Evolutionary conservation across 2,329 filamentous ascomycete species (phyloP), one percentile per base, ranked within the genome.

Genomic region (Zalaria obscura): DNA sequence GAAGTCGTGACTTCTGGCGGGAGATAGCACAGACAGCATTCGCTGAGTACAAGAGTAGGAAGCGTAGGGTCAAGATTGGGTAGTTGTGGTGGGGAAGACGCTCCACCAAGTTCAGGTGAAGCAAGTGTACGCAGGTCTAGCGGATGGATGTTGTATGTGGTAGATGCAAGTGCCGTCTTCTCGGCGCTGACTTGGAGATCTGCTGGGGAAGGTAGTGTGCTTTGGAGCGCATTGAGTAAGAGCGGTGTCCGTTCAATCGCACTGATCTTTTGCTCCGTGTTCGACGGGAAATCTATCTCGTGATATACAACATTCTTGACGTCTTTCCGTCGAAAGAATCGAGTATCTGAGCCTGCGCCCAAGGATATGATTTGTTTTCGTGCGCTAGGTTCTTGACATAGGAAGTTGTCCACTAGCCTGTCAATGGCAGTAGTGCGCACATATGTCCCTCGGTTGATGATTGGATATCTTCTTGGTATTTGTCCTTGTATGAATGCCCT

Each of bases 401-500:
- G 67, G 53, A 96, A 96, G 5, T 66, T 68, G 40, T 74, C 59
- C 34, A 96, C 75, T 1, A 98, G 74, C 8, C 63, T 67, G 61
- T 98, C 87, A 48, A 98, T 78, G 25, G 83, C 84, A 4, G 73
- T 75, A 5, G 88, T 95, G 46, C 91, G 79, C 25, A 88, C 81
- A 55, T 95, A 96, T n/a, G 89, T 96, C 40, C 89, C 89, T 75
- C 89, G 71, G 57, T 98, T 96, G 55, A 98, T 94, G 47, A 98
- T 84, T 40, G 91, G 91, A 48, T 93, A 71, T 44, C 89, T 72
- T 48, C 83, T 73, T 8, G 75, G 66, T 2, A 68, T 54, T 10
- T 69, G 64, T 45, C 67, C 69, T 36, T 61, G 62, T 2, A 82
- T 78, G 57, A 95, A 86, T 41, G 70, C 70, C 40, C 65, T 65